These are phyloP conservation scores for Pelargonium exstipulatum DNA, from an alignment of 441 rosid species.

Conservation along the genomic window DNA sequence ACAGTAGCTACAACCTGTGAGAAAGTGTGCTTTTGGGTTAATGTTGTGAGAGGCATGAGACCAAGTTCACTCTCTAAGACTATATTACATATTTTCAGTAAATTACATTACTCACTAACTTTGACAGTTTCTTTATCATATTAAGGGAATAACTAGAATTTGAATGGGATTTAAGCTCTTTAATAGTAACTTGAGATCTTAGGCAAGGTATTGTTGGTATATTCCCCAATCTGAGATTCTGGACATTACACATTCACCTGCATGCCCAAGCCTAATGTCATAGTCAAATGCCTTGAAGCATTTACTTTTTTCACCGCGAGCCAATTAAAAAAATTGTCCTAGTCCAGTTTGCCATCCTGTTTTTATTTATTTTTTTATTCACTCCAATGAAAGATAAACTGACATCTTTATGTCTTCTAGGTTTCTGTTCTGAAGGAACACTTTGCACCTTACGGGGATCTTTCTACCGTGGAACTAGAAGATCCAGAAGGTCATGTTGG, in stretches of 20 bases:
- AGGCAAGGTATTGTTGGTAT: not conserved
- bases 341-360: not conserved
- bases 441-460: slow-evolving; percentile 72
- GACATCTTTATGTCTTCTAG: slow-evolving; percentile 32
- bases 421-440: slow-evolving; percentile 60
- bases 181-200: not conserved
- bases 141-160: not conserved
- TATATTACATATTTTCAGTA: not conserved
- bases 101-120: not conserved
- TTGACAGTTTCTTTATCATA: not conserved
- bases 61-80: not conserved
- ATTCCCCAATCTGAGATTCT: not conserved
- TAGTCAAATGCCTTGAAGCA: not conserved
- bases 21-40: not conserved
- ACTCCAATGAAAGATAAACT: slow-evolving; percentile 9
- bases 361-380: not conserved
- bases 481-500: slow-evolving; percentile 35
- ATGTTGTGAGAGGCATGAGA: not conserved
- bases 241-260: not conserved
- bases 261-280: not conserved
- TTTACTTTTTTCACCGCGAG: not conserved
- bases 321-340: too few relatives aligned
- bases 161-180: not conserved
- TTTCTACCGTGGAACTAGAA: slow-evolving; percentile 63
- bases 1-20: not conserved